Conservation (phyloP, 352 stramenopile species). For the Pilasporangium apinafurcum region DNA sequence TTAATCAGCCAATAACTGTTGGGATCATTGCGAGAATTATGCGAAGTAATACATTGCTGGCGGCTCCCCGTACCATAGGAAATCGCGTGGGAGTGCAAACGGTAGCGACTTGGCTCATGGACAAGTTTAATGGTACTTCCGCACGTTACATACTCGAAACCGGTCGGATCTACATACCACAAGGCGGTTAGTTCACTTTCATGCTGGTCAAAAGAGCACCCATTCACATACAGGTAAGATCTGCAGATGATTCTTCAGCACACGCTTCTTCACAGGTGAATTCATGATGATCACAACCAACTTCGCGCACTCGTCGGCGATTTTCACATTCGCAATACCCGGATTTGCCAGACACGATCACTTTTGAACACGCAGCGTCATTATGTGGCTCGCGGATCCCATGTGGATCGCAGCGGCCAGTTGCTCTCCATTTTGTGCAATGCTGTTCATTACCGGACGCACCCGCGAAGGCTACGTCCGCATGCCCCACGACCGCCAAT, state of each 20-base stretch:
- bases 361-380: constrained; percentile 46
- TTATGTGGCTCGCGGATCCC: constrained; percentile 54
- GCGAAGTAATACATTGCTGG: constrained; percentile 75
- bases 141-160: constrained; percentile 79
- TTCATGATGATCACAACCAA: constrained; percentile 67
- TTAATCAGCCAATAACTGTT: constrained; percentile 88
- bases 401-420: constrained; percentile 59
- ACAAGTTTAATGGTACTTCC: constrained; percentile 83
- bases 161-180: constrained; percentile 40
- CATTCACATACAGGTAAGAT: constrained; percentile 53
- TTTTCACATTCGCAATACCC: constrained; percentile 79
- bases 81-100: constrained; percentile 82
- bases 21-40: constrained; percentile 64
- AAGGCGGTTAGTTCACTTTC: background rate
- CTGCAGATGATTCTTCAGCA: constrained; percentile 54
- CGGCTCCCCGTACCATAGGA: constrained; percentile 68
- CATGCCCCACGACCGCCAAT: no score
- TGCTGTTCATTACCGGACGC: no score
- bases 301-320: constrained; percentile 71
- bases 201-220: no score
- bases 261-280: constrained; percentile 76
- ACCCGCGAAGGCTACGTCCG: no score
- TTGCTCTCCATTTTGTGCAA: constrained; percentile 74
- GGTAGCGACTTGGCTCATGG: constrained; percentile 64
- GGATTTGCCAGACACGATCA: constrained; percentile 38